Evolutionary conservation across 495 filamentous ascomycete genomes (phyloP).

Genomic region (Penicillium crystallinum): DNA sequence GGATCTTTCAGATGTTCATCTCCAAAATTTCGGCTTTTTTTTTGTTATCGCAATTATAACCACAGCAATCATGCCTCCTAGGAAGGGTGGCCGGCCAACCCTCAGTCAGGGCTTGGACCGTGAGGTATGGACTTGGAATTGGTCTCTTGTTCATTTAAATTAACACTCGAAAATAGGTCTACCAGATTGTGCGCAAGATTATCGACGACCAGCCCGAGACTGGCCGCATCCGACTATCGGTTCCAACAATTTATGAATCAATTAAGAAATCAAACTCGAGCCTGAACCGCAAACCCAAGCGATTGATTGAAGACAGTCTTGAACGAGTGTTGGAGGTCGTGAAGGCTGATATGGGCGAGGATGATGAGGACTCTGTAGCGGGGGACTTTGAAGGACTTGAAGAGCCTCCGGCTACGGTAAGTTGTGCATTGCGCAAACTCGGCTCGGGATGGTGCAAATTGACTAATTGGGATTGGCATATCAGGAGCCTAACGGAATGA

Average conservation of each 20-base stretch:
- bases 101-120: constrained; percentile 51
- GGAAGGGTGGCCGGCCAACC: constrained; percentile 41
- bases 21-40: constrained; percentile 18
- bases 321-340: constrained; percentile 76
- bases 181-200: constrained; percentile 69
- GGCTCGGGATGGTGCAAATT: background rate
- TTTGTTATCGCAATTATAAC: constrained; percentile 14
- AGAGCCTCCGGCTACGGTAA: constrained; percentile 26
- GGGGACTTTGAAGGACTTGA: constrained; percentile 63
- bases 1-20: constrained; percentile 1
- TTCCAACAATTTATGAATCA: constrained; percentile 62
- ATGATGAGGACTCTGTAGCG: constrained; percentile 54
- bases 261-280: constrained; percentile 83
- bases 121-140: constrained; percentile 38
- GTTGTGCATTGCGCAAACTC: constrained; percentile 10
- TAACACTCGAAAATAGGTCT: constrained; percentile 44
- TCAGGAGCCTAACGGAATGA: constrained; percentile 64
- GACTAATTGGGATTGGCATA: constrained; percentile 5
- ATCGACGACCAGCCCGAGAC: constrained; percentile 56
- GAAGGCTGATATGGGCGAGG: constrained; percentile 54
- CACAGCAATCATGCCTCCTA: constrained; percentile 24
- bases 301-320: constrained; percentile 75
- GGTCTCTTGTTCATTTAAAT: background rate
- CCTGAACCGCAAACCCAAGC: constrained; percentile 73
- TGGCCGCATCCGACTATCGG: constrained; percentile 46